Evolutionary conservation across 345 rosid genomes (phyloP).

Genomic region (Camelina hispida): DNA sequence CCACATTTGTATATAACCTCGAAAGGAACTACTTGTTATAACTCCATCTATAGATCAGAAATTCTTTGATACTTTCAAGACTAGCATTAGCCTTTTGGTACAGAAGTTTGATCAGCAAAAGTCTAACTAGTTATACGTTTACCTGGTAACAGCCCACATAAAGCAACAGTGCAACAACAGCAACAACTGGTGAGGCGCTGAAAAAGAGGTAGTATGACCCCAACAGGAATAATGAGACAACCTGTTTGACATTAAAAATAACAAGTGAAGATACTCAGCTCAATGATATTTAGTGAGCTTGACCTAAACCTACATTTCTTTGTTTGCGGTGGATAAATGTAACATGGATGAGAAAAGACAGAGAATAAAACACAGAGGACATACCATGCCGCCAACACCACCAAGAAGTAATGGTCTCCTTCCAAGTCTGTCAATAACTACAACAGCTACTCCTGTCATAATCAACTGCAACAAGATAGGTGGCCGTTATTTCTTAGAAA

Average conservation of each 20-base stretch:
- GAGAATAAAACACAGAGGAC: constrained; percentile 33
- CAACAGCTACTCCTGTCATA: constrained; percentile 90
- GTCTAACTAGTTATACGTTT: constrained; percentile 30
- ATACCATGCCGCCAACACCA: constrained; percentile 93
- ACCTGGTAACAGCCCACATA: constrained; percentile 99
- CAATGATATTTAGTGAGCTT: constrained; percentile 8
- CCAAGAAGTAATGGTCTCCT: constrained; percentile 89
- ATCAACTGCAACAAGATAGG: constrained; percentile 60
- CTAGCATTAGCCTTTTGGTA: background rate
- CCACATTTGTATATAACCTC: background rate
- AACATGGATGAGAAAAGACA: constrained; percentile 2
- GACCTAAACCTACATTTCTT: constrained; percentile 2
- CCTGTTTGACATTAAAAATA: constrained; percentile 52
- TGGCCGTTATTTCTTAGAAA: background rate
- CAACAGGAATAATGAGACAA: constrained; percentile 76
- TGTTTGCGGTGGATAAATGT: background rate
- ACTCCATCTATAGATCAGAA: constrained; percentile 16
- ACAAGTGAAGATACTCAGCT: constrained; percentile 6
- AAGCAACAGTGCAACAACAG: constrained; percentile 80
- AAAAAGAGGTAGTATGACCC: constrained; percentile 90
- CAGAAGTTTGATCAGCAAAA: constrained; percentile 20
- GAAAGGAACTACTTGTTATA: constrained; percentile 14
- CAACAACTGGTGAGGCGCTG: constrained; percentile 63
- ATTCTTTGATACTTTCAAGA: background rate
- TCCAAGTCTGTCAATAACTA: constrained; percentile 88